Percentiles rank a stretch among this genome's conserved stretches.
Evolutionary conservation across 768 basidiomycete genomes (phyloP).

Genomic region (Macrolepiota dolichaula): DNA sequence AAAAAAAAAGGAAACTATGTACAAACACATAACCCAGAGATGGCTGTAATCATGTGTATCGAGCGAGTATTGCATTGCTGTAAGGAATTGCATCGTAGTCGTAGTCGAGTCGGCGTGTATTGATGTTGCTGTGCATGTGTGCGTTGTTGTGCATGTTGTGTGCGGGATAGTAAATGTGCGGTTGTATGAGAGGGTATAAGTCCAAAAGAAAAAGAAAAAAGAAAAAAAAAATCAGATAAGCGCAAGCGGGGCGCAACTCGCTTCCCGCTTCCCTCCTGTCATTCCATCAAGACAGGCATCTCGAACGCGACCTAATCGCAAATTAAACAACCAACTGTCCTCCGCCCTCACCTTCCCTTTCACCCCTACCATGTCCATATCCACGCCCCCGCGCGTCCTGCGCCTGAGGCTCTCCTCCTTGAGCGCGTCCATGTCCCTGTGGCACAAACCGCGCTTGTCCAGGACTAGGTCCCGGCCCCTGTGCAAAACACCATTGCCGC

Average conservation of each 20-base stretch:
- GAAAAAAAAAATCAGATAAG: neutral
- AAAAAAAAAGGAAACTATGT: neutral
- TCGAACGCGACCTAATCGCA: neutral
- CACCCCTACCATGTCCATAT: neutral
- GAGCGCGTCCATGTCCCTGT: neutral
- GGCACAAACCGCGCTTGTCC: neutral
- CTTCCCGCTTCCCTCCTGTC: neutral
- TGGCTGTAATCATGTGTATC: neutral
- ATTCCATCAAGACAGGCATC: neutral
- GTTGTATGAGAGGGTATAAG: neutral
- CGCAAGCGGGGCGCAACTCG: neutral
- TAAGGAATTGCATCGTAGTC: neutral
- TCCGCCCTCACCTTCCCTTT: neutral
- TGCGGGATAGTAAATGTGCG: neutral
- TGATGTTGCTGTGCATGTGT: neutral
- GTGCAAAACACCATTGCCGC: constrained; percentile 67
- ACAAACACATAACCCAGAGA: neutral
- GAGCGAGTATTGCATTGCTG: neutral
- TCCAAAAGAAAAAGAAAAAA: neutral
- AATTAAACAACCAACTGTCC: neutral
- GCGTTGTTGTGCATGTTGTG: neutral
- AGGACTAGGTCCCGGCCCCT: constrained; percentile 23
- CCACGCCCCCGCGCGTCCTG: neutral
- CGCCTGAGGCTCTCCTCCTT: too few relatives aligned
- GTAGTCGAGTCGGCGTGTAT: neutral